These are phyloP conservation scores for Beauveria rudraprayagi DNA, from an alignment of 2,329 filamentous ascomycete species.

Conservation along the genomic window DNA sequence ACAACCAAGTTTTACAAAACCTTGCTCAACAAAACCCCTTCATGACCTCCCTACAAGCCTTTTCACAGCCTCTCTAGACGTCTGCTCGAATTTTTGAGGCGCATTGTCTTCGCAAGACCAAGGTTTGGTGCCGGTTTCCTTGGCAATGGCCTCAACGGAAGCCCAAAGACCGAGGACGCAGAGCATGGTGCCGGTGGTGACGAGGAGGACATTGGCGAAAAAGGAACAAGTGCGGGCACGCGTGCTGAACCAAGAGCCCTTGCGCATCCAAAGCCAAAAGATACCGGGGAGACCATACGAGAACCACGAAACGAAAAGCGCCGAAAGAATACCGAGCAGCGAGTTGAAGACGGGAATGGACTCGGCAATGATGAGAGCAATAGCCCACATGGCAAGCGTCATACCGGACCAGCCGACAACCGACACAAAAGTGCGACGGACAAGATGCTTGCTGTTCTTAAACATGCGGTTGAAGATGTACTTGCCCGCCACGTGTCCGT, in stretches of 20 bases:
- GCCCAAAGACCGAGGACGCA: constrained; percentile 33
- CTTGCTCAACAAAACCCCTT: not conserved
- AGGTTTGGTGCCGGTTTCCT: constrained; percentile 22
- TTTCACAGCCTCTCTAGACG: not conserved
- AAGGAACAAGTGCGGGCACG: constrained; percentile 26
- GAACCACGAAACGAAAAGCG: constrained; percentile 62
- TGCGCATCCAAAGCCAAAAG: constrained; percentile 41
- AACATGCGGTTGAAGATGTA: constrained; percentile 59
- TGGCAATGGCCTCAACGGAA: constrained; percentile 28
- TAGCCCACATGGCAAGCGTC: constrained; percentile 44
- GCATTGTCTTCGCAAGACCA: constrained; percentile 25
- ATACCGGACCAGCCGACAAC: constrained; percentile 52
- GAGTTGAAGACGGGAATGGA: constrained; percentile 62
- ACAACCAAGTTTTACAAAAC: not conserved
- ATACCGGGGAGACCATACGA: constrained; percentile 42
- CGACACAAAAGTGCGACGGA: constrained; percentile 40
- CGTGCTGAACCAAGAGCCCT: constrained; percentile 30
- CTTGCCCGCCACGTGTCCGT: constrained; percentile 58
- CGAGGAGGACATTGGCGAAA: constrained; percentile 22
- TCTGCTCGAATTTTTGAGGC: not conserved
- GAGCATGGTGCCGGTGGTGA: constrained; percentile 27
- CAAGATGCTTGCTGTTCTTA: constrained; percentile 47
- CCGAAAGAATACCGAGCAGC: constrained; percentile 53
- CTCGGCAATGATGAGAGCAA: constrained; percentile 61
- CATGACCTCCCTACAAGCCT: not conserved